phyloP scores from a whole-genome alignment of 352 stramenopile species.

The Phytopythium montanum region DNA sequence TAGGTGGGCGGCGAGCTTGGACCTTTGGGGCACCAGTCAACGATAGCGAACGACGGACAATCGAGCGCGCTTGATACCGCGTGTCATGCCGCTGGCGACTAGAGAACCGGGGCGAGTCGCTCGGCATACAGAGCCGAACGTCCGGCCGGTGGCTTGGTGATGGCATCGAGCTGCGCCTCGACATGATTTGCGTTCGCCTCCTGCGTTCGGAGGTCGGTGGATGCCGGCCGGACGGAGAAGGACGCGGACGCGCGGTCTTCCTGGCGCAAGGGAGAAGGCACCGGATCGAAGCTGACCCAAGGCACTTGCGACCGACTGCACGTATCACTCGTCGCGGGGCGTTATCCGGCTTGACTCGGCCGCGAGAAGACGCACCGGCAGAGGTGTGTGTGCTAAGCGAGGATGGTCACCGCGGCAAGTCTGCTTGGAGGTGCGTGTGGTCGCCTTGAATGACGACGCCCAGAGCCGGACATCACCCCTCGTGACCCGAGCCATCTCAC shows the following conservation, averaged over 20 bases:
- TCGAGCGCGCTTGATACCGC: no score
- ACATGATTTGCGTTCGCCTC: no score
- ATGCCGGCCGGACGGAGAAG: background rate
- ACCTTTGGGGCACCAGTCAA: no score
- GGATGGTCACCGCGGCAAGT: background rate
- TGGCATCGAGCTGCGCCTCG: no score
- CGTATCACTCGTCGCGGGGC: background rate
- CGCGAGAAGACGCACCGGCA: background rate
- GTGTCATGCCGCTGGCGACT: no score
- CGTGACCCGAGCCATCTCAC: background rate
- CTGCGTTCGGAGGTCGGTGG: background rate
- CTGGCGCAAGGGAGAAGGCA: constrained; percentile 1
- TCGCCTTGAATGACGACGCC: background rate
- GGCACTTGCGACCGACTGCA: background rate
- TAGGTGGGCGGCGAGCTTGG: no score
- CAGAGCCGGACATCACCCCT: background rate
- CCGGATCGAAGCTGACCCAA: background rate
- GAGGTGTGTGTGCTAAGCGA: background rate
- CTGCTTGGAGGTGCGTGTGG: background rate
- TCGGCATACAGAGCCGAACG: no score
- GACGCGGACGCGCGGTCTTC: background rate
- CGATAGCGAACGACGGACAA: no score
- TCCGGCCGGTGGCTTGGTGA: no score
- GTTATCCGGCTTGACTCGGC: background rate
- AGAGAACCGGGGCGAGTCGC: no score